Evolutionary conservation across 352 stramenopile species (phyloP).

Genomic region (Globisporangium canariense): DNA sequence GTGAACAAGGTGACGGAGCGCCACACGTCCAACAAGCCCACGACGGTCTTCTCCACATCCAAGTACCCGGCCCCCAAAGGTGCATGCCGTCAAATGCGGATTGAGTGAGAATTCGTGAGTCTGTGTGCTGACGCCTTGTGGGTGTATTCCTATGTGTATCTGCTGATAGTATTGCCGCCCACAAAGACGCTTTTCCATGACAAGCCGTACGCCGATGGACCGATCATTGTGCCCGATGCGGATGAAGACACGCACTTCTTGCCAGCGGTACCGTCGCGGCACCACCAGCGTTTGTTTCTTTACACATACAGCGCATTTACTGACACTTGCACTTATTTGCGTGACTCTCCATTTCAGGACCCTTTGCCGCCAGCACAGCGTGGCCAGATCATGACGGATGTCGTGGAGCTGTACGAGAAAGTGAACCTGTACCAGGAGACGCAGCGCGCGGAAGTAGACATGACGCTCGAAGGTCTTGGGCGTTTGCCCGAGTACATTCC

Average conservation of each 20-base stretch:
- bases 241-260: constrained; percentile 84
- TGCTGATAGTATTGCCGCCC: constrained; percentile 35
- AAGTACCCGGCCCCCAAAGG: constrained; percentile 80
- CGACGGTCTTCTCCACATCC: constrained; percentile 87
- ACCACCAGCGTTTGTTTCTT: background rate
- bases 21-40: constrained; percentile 80
- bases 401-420: constrained; percentile 81
- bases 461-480: constrained; percentile 72
- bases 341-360: constrained; percentile 32
- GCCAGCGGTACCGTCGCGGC: constrained; percentile 30
- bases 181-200: constrained; percentile 81
- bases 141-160: background rate
- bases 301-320: background rate
- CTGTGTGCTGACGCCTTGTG: background rate
- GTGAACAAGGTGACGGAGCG: constrained; percentile 81
- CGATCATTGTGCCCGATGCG: constrained; percentile 59
- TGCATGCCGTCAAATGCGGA: background rate
- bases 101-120: background rate
- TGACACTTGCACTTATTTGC: background rate
- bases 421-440: constrained; percentile 79
- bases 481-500: constrained; percentile 78
- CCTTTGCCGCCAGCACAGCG: constrained; percentile 63
- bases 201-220: constrained; percentile 78
- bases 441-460: constrained; percentile 70
- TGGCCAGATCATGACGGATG: constrained; percentile 75